Evolutionary conservation across 2,329 filamentous ascomycete genomes (phyloP).

Genomic region (Alternaria novae-zelandiae): DNA sequence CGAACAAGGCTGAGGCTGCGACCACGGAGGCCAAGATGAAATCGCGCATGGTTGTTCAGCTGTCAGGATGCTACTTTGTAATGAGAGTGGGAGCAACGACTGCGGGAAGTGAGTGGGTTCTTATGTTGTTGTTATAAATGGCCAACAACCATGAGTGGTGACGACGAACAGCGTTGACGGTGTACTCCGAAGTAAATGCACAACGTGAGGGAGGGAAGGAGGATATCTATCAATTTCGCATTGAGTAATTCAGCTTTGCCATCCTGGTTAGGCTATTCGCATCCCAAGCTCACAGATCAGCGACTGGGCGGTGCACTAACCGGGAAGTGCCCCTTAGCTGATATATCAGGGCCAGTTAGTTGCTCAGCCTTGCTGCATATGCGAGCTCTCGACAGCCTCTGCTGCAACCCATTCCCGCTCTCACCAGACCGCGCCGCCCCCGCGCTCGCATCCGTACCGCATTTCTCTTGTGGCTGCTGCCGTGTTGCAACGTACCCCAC

Average conservation of each 20-base stretch:
- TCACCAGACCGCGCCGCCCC: background rate
- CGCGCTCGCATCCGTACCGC: slow-evolving; percentile 4
- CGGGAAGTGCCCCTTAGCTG: slow-evolving; percentile 19
- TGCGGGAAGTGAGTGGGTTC: background rate
- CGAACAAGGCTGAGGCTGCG: slow-evolving; percentile 45
- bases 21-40: slow-evolving; percentile 37
- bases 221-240: slow-evolving; percentile 31
- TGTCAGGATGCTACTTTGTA: background rate
- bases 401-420: slow-evolving; percentile 5
- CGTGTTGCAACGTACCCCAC: slow-evolving; percentile 38
- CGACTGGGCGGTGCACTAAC: slow-evolving; percentile 12
- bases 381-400: slow-evolving; percentile 27
- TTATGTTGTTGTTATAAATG: background rate
- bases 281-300: background rate
- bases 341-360: slow-evolving; percentile 14
- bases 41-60: slow-evolving; percentile 36
- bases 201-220: slow-evolving; percentile 12
- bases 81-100: background rate
- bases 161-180: slow-evolving; percentile 6
- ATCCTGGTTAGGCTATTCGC: slow-evolving; percentile 21
- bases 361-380: slow-evolving; percentile 37
- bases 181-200: background rate
- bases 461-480: slow-evolving; percentile 24
- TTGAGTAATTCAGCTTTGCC: slow-evolving; percentile 6
- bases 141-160: background rate